Conservation (phyloP, 192 early-diverging fungal species). For the Pilobolus umbonatus region DNA sequence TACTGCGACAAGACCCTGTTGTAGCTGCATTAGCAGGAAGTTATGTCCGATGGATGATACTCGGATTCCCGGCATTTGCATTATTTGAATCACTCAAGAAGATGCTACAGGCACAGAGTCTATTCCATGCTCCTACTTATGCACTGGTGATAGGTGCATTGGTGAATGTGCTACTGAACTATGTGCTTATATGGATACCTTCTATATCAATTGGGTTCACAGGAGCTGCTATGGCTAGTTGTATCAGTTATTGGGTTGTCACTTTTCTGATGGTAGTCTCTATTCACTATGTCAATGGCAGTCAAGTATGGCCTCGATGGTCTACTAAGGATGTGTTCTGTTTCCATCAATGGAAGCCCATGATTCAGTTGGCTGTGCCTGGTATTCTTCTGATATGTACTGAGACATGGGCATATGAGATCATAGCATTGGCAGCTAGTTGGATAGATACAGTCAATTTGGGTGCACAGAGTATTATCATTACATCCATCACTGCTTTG, state of each 20-base stretch:
- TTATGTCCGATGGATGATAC: conserved; percentile 63
- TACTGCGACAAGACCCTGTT: conserved; percentile 67
- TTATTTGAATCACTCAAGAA: conserved; percentile 81
- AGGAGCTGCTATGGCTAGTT: conserved; percentile 67
- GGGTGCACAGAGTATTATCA: conserved; percentile 53
- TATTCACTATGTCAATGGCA: conserved; percentile 47
- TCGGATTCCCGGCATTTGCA: conserved; percentile 68
- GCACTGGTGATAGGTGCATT: conserved; percentile 59
- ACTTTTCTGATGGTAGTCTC: conserved; percentile 51
- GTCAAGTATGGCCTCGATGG: conserved; percentile 69
- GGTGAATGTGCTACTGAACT: conserved; percentile 61
- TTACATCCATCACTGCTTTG: conserved; percentile 46
- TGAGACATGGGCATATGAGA: conserved; percentile 63
- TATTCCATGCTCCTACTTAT: conserved; percentile 58
- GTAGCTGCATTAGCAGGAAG: conserved; percentile 58
- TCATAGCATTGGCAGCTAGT: conserved; percentile 62
- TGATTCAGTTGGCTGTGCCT: conserved; percentile 65
- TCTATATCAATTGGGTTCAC: conserved; percentile 50
- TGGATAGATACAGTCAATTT: conserved; percentile 54
- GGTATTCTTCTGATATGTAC: conserved; percentile 72
- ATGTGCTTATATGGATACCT: conserved; percentile 58
- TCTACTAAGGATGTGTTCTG: conserved; percentile 42
- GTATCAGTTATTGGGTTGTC: conserved; percentile 59
- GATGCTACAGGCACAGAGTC: conserved; percentile 84
- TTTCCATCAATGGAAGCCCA: conserved; percentile 39